A percentile compares a stretch with the other conserved stretches of the same genome.
Conservation (phyloP, 2,329 filamentous ascomycete species). For the Microdochium trichocladiopsis region DNA sequence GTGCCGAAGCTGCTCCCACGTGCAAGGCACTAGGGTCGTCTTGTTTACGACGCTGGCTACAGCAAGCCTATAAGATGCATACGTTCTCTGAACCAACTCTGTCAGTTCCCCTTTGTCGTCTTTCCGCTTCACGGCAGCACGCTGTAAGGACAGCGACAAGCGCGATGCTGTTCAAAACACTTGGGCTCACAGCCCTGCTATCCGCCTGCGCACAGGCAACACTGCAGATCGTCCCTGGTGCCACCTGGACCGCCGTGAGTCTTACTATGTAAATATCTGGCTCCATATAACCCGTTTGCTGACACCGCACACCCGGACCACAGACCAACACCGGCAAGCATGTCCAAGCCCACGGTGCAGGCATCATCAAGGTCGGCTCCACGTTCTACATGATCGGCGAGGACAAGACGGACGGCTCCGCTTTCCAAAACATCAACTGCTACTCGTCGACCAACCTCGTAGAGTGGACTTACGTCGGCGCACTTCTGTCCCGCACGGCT, state of each 20-base stretch:
- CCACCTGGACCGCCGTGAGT: slow-evolving; percentile 36
- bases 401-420: slow-evolving; percentile 56
- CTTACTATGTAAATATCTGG: not conserved
- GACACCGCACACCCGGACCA: not conserved
- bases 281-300: not conserved
- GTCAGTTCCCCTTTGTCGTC: no score
- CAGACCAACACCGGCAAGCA: slow-evolving; percentile 40
- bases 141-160: not conserved
- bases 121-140: no score
- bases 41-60: no score
- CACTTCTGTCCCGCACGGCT: slow-evolving; percentile 45
- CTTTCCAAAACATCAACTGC: slow-evolving; percentile 61
- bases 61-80: no score
- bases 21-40: no score
- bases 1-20: no score
- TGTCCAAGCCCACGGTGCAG: slow-evolving; percentile 60
- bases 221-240: slow-evolving; percentile 33
- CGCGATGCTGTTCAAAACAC: not conserved
- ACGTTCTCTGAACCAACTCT: no score
- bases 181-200: not conserved
- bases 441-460: slow-evolving; percentile 57
- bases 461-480: slow-evolving; percentile 55
- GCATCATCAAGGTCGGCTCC: slow-evolving; percentile 49
- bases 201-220: slow-evolving; percentile 11
- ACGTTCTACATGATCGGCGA: slow-evolving; percentile 65